Evolutionary conservation across 116 monocot genomes (phyloP).

Genomic region (Zostera marina): DNA sequence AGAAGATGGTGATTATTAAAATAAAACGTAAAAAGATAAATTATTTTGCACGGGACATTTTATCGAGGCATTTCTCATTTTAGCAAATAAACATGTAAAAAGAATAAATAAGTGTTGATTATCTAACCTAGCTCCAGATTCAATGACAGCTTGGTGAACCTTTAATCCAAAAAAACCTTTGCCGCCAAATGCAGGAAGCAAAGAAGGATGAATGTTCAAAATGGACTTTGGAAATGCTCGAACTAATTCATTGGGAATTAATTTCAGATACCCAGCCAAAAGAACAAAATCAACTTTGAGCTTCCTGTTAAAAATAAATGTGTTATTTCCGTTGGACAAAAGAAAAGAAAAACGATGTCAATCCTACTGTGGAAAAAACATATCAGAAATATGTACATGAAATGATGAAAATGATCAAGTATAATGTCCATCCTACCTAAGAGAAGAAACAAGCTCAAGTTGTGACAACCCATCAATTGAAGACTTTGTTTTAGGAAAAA

Average conservation of each 20-base stretch:
- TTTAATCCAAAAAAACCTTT: constrained; percentile 88
- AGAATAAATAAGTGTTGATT: neutral
- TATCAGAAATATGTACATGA: neutral
- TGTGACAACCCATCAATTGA: constrained; percentile 8
- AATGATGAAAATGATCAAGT: neutral
- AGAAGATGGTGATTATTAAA: neutral
- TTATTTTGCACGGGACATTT: neutral
- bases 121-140: constrained; percentile 84
- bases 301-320: constrained; percentile 31
- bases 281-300: constrained; percentile 63
- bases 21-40: neutral
- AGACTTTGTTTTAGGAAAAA: constrained; percentile 12
- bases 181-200: constrained; percentile 97
- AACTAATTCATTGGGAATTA: constrained; percentile 73
- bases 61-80: neutral
- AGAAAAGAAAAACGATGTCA: neutral
- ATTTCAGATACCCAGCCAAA: constrained; percentile 90
- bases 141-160: constrained; percentile 91
- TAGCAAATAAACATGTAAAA: neutral
- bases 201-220: constrained; percentile 94
- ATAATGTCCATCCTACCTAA: constrained; percentile 3
- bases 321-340: neutral
- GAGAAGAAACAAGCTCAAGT: constrained; percentile 10
- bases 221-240: constrained; percentile 65
- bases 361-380: neutral